A percentile compares a stretch with the other conserved stretches of the same genome.
These are phyloP conservation scores for Psilocybe cyanescens DNA, from an alignment of 768 basidiomycete species.

Conservation along the genomic window DNA sequence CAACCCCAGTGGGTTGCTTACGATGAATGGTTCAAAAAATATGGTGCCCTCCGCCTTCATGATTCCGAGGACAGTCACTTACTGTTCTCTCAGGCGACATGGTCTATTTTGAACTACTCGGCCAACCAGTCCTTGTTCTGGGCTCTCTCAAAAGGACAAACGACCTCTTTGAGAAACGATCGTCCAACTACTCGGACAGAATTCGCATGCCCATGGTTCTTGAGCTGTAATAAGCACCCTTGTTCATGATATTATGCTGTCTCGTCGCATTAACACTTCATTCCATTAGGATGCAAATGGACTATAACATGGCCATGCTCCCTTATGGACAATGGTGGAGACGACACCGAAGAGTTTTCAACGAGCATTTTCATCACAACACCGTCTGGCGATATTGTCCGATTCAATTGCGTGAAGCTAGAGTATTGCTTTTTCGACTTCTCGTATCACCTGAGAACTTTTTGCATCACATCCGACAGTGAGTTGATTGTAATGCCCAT, in stretches of 20 bases:
- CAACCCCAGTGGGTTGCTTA: slow-evolving; percentile 31
- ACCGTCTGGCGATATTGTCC: slow-evolving; percentile 45
- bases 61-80: background rate
- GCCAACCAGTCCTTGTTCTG: slow-evolving; percentile 28
- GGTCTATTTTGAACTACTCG: slow-evolving; percentile 52
- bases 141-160: slow-evolving; percentile 34
- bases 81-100: slow-evolving; percentile 45
- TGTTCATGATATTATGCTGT: background rate
- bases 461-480: slow-evolving; percentile 24
- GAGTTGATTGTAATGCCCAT: slow-evolving; percentile 4
- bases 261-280: background rate
- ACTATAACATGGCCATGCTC: slow-evolving; percentile 52
- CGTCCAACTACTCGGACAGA: slow-evolving; percentile 57
- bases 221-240: slow-evolving; percentile 40
- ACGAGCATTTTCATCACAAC: slow-evolving; percentile 51
- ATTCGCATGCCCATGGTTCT: slow-evolving; percentile 49
- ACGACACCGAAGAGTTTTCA: slow-evolving; percentile 51
- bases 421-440: slow-evolving; percentile 41
- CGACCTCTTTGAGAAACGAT: slow-evolving; percentile 60
- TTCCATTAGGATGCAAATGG: slow-evolving; percentile 23
- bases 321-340: slow-evolving; percentile 44
- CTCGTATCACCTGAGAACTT: slow-evolving; percentile 18
- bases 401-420: slow-evolving; percentile 45
- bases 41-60: slow-evolving; percentile 24
- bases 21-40: slow-evolving; percentile 33